Evolutionary conservation across 129 eudicot species (phyloP), one percentile per base, ranked within the genome.

Genomic region (sunflower (Helianthus annuus)): DNA sequence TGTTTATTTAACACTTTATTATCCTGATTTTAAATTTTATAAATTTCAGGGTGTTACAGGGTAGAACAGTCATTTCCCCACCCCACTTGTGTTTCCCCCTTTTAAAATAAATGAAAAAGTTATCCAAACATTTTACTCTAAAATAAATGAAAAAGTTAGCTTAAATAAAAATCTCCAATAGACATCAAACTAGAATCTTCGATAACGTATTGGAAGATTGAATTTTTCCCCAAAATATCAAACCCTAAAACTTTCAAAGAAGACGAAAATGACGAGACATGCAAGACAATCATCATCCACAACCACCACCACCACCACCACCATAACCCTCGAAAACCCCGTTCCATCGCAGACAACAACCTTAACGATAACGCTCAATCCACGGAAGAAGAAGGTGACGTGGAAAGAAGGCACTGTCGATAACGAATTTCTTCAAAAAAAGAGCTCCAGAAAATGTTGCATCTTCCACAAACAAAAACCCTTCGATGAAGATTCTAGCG

Each of bases 391-490:
- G 91, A 91, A 88, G 88, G 98, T 93, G 24, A 69, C 96, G 5
- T 93, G 98, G 98, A 93, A 85, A 66, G 90, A 89, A 80, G 98
- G 96, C 10, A 93, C 96, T 48, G 87, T 87, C 45, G 94, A 92
- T 65, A 89, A 92, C 81, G 98, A 89, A 66, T 89, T 89, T 54
- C 81, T 89, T 45, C 84, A 87, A 49, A 87, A 76, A 69, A 92
- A 92, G 83, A 92, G 98, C 74, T 92, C 98, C 38, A 89, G 89
- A 36, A 92, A 92, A 79, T 92, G 98, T 70, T 93, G 98, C 83
- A 93, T 93, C 38, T 89, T 92, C 42, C 98, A 87, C 70, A 92
- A 92, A 46, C 85, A 89, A 8, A 89, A 89, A 81, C 81, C 96
- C 10, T 92, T 89, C 68, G 95, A 92, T 59, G 98, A 92, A 55